Evolutionary conservation across 2,329 filamentous ascomycete species (phyloP).

Genomic region (Aspergillus pseudotamarii): DNA sequence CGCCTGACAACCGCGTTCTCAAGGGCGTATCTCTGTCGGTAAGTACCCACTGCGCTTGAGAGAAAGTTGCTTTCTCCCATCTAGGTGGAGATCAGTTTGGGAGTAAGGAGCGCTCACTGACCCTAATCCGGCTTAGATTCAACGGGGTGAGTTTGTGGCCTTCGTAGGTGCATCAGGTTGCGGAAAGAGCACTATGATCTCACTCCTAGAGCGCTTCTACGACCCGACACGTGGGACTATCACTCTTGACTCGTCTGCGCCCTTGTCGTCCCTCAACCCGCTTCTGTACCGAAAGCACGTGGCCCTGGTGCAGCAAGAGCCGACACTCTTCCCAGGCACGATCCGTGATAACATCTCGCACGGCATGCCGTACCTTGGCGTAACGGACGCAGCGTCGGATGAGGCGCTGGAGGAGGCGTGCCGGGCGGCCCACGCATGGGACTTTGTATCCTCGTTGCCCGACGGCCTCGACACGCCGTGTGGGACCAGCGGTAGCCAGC

Average conservation of each 20-base stretch:
- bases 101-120: too few species aligned
- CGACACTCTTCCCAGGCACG: conserved; percentile 70
- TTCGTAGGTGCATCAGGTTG: conserved; percentile 61
- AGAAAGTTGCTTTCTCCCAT: not conserved
- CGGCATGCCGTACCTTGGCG: not conserved
- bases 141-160: conserved; percentile 55
- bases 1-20: conserved; percentile 29
- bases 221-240: conserved; percentile 67
- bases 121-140: conserved; percentile 29
- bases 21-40: conserved; percentile 29
- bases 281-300: conserved; percentile 62
- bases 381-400: conserved; percentile 14
- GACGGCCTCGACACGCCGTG: conserved; percentile 55
- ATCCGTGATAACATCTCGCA: conserved; percentile 67
- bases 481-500: conserved; percentile 55
- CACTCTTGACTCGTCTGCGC: conserved; percentile 53
- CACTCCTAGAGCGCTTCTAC: conserved; percentile 68
- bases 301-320: conserved; percentile 74
- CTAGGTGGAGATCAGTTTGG: not conserved
- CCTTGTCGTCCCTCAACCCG: not conserved
- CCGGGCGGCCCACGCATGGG: conserved; percentile 50
- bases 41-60: not conserved
- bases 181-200: conserved; percentile 69
- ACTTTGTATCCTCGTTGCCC: conserved; percentile 54
- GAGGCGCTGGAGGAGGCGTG: conserved; percentile 32